phyloP scores from a whole-genome alignment of 257 asterid species.

The Capsicum baccatum region DNA sequence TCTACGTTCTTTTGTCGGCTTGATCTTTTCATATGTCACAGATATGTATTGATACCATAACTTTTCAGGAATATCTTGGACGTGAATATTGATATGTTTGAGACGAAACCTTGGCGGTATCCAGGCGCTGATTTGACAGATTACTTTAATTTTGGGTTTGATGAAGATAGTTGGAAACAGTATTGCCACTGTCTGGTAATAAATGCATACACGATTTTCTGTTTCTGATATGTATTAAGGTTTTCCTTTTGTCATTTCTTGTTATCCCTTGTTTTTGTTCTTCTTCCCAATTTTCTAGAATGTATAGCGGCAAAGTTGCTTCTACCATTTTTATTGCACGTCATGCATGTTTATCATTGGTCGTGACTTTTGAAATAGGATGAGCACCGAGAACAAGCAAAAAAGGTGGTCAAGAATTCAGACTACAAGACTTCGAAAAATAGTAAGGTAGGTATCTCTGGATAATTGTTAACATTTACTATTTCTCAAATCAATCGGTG shows the following conservation, averaged over 20 bases:
- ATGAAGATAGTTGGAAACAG: constrained; percentile 51
- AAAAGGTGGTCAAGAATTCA: constrained; percentile 12
- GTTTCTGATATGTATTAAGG: background rate
- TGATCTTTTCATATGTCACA: background rate
- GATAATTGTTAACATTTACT: background rate
- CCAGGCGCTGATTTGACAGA: constrained; percentile 47
- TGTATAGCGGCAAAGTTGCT: background rate
- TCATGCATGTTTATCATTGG: background rate
- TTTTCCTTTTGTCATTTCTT: constrained; percentile 17
- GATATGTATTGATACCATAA: constrained; percentile 5
- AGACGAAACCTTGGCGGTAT: constrained; percentile 49
- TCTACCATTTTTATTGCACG: background rate
- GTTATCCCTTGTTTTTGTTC: background rate
- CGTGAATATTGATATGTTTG: constrained; percentile 42
- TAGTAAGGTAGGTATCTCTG: constrained; percentile 31
- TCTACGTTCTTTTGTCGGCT: background rate
- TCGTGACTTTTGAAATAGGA: constrained; percentile 37
- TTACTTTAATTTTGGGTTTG: constrained; percentile 53
- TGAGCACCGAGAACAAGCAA: constrained; percentile 29
- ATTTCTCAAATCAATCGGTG: constrained; percentile 8
- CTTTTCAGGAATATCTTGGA: constrained; percentile 48
- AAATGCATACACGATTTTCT: background rate
- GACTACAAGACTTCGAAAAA: constrained; percentile 26
- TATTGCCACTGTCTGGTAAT: constrained; percentile 46
- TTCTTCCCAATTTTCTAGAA: background rate